Evolutionary conservation across 176 grass and related monocot genomes (phyloP), one percentile per base, ranked within the genome.

Genomic region (Carex myosuroides): DNA sequence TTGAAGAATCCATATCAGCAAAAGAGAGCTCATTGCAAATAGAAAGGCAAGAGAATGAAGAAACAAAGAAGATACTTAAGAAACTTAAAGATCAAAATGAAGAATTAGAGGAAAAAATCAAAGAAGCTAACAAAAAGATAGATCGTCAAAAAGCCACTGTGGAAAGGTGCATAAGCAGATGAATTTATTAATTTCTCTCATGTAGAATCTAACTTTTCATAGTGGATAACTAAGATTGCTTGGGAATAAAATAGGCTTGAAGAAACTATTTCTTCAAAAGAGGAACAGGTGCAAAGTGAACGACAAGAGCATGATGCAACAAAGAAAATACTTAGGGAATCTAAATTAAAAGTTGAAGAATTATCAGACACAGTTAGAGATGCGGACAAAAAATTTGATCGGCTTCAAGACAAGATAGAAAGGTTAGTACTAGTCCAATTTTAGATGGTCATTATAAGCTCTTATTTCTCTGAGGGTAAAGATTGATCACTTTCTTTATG

Each of bases 41-140:
- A n/a, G 88, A 90, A 86, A 81, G 63, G 20, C 86, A 93, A 54
- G 72, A 76, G 21, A 22, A 54, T 76, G 72, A 76, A 29, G 72
- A 76, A 55, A 55, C 72, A 32, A 76, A 76, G 48, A 76, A 54
- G 8, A 5, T 30, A 26, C 12, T 55, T 76, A 76, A 56, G 72
- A 76, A 76, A 76, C 48, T 55, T 76, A 76, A 4, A 76, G 48
- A 76, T 50, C 44, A 55, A 76, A 76, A 76, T 76, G 72, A 76
- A 76, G 72, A 76, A 55, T 5, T 76, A 55, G 72, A 76, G 72
- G 72, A 76, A 55, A 76, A 32, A 16, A 26, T 76, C 72, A 76
- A 55, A 76, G 72, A 76, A 76, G 72, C 72, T 8, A 76, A 76
- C 72, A 76, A 76, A 76, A 76, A 76, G 72, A 76, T 76, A 76